Evolutionary conservation across 176 grass and related monocot species (phyloP), one percentile per base, ranked within the genome.

Genomic region (Aegilops longissima): DNA sequence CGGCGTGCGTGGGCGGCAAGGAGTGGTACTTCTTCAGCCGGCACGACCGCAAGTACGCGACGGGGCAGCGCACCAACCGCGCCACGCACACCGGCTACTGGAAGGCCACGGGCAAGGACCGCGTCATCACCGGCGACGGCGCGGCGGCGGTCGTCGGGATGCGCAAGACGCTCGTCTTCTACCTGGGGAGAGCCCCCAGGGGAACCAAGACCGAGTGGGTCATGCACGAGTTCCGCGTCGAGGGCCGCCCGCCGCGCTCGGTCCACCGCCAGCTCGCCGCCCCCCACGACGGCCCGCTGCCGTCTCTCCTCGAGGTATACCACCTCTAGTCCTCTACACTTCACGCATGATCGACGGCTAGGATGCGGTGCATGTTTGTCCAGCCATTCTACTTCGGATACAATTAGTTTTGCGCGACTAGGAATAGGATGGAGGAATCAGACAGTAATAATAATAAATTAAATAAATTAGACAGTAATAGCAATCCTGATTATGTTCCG

Each of bases 21-120:
- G 95, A 97, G 14, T 97, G 95, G 95, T 97, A 89, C 62, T 97
- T 97, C 88, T 97, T 91, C 92, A 97, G 78, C 86, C 85, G 91
- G 29, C 83, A 88, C 67, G 95, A 97, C 84, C 92, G 95, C 70
- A 97, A 97, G 81, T 97, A 97, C 45, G 92, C 95, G 9, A 94
- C 95, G 2, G 95, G 95, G 12, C 88, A 86, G 49, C 88, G 95
- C 36, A 91, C 90, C 12, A 97, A 97, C 80, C 90, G 95, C 72
- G 95, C 92, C 5, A 97, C 95, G 8, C 78, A 35, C 20, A 83
- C 90, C 5, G 94, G 94, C 30, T 97, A 94, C 63, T 97, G 94
- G 94, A 97, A 97, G 79, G 90, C 94, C 12, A 97, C 94, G 0
- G 94, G 94, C 64, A 92, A 92, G 76, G 94, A 97, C 74, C 79